phyloP scores from a whole-genome alignment of 2,329 filamentous ascomycete species.

The Trichophaea hybrida region DNA sequence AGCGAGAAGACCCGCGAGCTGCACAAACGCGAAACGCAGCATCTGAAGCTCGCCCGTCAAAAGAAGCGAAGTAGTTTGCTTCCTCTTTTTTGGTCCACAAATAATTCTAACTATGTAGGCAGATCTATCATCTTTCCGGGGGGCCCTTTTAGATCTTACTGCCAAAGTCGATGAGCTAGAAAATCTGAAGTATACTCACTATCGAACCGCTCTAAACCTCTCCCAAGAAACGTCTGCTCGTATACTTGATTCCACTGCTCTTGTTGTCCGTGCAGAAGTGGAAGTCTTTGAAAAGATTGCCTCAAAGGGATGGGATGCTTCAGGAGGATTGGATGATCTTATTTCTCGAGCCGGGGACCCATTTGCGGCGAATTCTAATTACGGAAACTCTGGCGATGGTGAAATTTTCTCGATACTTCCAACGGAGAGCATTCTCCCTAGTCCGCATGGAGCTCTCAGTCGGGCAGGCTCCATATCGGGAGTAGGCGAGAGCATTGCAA shows the following conservation, averaged over 20 bases:
- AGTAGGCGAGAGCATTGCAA: background rate
- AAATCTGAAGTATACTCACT: conserved; percentile 45
- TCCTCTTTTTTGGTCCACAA: background rate
- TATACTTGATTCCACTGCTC: conserved; percentile 51
- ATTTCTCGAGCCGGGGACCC: conserved; percentile 50
- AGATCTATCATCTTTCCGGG: conserved; percentile 49
- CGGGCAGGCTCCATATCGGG: conserved; percentile 14
- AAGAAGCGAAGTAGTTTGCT: conserved; percentile 32
- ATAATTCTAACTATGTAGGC: conserved; percentile 8
- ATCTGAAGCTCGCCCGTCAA: conserved; percentile 45
- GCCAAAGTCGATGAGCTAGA: conserved; percentile 49
- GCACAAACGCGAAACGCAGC: conserved; percentile 49
- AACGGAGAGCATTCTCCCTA: conserved; percentile 24
- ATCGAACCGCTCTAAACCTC: conserved; percentile 45
- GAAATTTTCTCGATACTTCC: conserved; percentile 27
- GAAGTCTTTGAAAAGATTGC: conserved; percentile 55
- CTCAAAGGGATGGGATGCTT: conserved; percentile 49
- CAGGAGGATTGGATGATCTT: conserved; percentile 51
- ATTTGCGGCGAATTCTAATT: conserved; percentile 37
- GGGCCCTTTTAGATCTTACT: conserved; percentile 50
- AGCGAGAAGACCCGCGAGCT: conserved; percentile 46
- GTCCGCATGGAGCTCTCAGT: conserved; percentile 17
- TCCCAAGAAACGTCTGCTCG: conserved; percentile 49
- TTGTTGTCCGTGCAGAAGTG: conserved; percentile 51
- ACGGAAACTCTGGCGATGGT: conserved; percentile 30